Evolutionary conservation across 1,139 yeast species (phyloP), one percentile per base, ranked within the genome.

Genomic region (Debaryomyces psychrophilus): DNA sequence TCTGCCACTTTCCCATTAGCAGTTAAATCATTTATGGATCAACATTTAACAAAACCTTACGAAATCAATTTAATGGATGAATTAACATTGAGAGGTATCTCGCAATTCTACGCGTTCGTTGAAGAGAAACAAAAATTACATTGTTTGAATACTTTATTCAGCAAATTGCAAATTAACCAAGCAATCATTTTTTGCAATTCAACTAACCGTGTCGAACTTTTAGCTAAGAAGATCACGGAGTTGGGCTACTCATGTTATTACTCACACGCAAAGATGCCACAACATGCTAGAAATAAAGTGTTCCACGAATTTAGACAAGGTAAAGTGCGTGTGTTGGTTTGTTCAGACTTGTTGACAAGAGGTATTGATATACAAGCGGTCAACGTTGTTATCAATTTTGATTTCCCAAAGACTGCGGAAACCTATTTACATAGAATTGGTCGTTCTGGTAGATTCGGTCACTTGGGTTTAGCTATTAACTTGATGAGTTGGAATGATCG

Each of bases 291-390:
- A 79, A 95, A 93, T 74, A 89, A 92, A 67, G 99, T 93, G 9
- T 95, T 93, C 81, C 99, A 93, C 65, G 99, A 93, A 67, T 95
- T 93, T 69, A 88, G 99, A 78, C 96, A 90, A 69, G 99, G 99
- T 45, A 92, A 90, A 67, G 97, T 95, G 62, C 87, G 99, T 74
- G 93, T 95, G 62, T 79, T 93, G 61, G 99, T 93, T 33, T 93
- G 99, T 71, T 89, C 98, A 0, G 99, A 95, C 73, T 79, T 93
- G 56, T 81, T 95, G 58, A 93, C 99, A 31, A 89, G 99, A 79
- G 99, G 99, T 82, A 93, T 93, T 60, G 99, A 93, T 77, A 93
- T 93, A 59, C 99, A 95, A 70, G 98, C 98, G 9, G 99, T 93
- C 54, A 95, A 95, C 63, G 99, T 93, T 42, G 99, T 93, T 47